These are phyloP conservation scores for Mycena galopus DNA, from an alignment of 768 basidiomycete genomes.

Conservation along the genomic window DNA sequence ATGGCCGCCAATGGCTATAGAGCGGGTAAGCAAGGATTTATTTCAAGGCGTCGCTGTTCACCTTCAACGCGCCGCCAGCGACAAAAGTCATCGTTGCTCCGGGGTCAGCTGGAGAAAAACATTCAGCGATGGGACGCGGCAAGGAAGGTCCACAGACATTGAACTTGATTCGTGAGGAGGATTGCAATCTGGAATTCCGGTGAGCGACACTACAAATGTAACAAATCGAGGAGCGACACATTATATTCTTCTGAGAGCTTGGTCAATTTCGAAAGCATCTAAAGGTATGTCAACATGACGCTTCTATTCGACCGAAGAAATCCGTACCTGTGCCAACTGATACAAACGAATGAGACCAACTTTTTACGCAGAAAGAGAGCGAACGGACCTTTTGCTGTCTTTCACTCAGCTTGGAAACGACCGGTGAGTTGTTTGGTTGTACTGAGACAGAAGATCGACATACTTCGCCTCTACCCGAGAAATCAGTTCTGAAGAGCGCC, in stretches of 20 bases:
- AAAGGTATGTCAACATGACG: conserved; percentile 14
- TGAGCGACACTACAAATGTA: conserved; percentile 19
- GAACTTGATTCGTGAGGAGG: conserved; percentile 93
- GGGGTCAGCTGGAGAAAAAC: conserved; percentile 78
- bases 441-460: conserved; percentile 83
- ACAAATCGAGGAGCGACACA: conserved; percentile 55
- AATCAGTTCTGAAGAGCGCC: conserved; percentile 96
- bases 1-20: conserved; percentile 81
- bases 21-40: conserved; percentile 1
- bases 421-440: conserved; percentile 78
- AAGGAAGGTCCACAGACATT: conserved; percentile 63
- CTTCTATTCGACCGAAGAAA: neutral
- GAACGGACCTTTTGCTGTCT: conserved; percentile 87
- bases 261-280: conserved; percentile 93
- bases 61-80: conserved; percentile 89
- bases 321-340: conserved; percentile 84
- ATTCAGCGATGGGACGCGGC: neutral
- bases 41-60: conserved; percentile 65
- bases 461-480: conserved; percentile 87
- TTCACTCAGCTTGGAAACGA: conserved; percentile 91
- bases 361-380: neutral
- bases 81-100: conserved; percentile 97
- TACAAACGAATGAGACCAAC: conserved; percentile 25
- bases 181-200: conserved; percentile 74
- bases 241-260: conserved; percentile 95